phyloP scores from a whole-genome alignment of 768 basidiomycete genomes.

The Dioszegia crocea region DNA sequence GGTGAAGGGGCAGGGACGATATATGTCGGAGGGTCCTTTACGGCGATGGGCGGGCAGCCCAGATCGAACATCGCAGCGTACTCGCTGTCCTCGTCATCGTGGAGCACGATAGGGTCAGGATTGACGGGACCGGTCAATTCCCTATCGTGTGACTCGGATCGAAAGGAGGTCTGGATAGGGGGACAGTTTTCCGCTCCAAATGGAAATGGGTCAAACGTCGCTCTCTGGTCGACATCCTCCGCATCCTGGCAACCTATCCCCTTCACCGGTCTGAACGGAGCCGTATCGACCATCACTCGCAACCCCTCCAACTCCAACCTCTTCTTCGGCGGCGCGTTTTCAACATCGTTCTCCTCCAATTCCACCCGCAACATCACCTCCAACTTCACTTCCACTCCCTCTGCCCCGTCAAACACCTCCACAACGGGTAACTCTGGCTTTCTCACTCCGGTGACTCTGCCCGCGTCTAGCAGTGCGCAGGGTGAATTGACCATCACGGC shows the following conservation, averaged over 20 bases:
- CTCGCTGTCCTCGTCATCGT: slow-evolving; percentile 26
- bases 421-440: slow-evolving; percentile 82
- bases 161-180: slow-evolving; percentile 46
- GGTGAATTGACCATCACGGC: slow-evolving; percentile 60
- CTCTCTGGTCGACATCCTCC: slow-evolving; percentile 40
- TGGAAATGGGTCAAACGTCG: slow-evolving; percentile 42
- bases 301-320: slow-evolving; percentile 68
- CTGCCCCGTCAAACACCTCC: slow-evolving; percentile 60
- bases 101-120: slow-evolving; percentile 50
- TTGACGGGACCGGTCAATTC: slow-evolving; percentile 71
- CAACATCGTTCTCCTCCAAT: slow-evolving; percentile 54
- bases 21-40: slow-evolving; percentile 81
- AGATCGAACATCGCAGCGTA: slow-evolving; percentile 75
- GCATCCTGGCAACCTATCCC: slow-evolving; percentile 68
- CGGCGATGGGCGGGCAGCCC: slow-evolving; percentile 60
- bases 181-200: slow-evolving; percentile 39
- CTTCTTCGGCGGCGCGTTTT: slow-evolving; percentile 84
- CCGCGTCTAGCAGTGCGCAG: slow-evolving; percentile 61
- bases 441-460: slow-evolving; percentile 66
- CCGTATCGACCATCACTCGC: slow-evolving; percentile 70
- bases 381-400: slow-evolving; percentile 66
- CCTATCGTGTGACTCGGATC: slow-evolving; percentile 67
- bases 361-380: slow-evolving; percentile 57
- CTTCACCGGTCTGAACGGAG: slow-evolving; percentile 75
- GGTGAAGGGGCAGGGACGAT: slow-evolving; percentile 55